Evolutionary conservation across 2,329 filamentous ascomycete genomes (phyloP).

Genomic region (Mollisia scopiformis): DNA sequence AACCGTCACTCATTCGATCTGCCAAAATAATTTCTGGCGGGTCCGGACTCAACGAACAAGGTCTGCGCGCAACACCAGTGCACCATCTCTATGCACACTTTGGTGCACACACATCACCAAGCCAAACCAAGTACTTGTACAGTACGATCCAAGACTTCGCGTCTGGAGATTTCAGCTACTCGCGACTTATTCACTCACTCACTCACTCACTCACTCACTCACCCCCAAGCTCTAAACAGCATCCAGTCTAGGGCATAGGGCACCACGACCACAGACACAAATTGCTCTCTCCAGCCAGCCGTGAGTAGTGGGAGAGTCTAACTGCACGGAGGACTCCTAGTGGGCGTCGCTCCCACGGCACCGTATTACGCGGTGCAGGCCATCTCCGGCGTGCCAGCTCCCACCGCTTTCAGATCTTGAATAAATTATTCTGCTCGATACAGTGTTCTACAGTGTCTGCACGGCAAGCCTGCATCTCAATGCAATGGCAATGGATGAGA

Average conservation of each 20-base stretch:
- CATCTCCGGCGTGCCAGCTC: neutral
- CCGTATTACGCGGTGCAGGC: neutral
- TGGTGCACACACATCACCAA: neutral
- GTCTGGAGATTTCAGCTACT: too few relatives aligned
- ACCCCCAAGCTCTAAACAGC: slow-evolving; percentile 1
- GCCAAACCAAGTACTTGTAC: too few relatives aligned
- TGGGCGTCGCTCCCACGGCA: too few relatives aligned
- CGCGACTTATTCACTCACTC: too few relatives aligned
- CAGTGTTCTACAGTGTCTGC: too few relatives aligned
- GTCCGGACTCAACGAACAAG: slow-evolving; percentile 8
- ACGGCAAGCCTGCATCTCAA: neutral
- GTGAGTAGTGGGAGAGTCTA: too few relatives aligned
- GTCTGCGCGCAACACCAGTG: neutral
- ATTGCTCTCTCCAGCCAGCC: neutral
- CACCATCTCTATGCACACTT: neutral
- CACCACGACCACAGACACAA: neutral
- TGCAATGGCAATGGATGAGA: neutral
- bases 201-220: neutral
- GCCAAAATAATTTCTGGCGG: slow-evolving; percentile 4
- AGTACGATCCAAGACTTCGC: too few relatives aligned
- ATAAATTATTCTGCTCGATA: too few relatives aligned
- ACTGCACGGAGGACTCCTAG: too few relatives aligned
- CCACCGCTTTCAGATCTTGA: neutral
- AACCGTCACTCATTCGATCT: too few relatives aligned
- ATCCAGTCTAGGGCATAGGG: neutral